These are phyloP conservation scores for Tulasnella sp. DNA, from an alignment of 768 basidiomycete genomes.

Conservation along the genomic window DNA sequence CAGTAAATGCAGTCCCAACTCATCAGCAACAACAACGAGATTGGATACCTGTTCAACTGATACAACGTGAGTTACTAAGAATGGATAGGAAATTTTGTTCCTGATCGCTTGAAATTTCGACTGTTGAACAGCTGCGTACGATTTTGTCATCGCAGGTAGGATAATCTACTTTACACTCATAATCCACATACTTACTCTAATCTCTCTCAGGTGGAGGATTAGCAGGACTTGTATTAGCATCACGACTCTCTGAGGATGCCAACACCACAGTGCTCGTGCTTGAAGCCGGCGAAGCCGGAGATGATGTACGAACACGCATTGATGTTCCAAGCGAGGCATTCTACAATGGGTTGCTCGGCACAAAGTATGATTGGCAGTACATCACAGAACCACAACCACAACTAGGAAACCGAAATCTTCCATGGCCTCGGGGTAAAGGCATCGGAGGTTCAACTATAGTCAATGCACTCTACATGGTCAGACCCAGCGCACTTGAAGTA, in stretches of 20 bases:
- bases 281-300: conserved; percentile 7
- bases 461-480: conserved; percentile 28
- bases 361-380: conserved; percentile 20
- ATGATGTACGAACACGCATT: background rate
- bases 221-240: conserved; percentile 25
- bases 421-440: conserved; percentile 29
- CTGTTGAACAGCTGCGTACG: conserved; percentile 12
- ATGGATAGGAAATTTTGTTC: no score
- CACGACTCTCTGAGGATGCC: conserved; percentile 25
- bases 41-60: no score
- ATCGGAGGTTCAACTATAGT: conserved; percentile 29
- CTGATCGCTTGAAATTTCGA: no score
- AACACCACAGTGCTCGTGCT: conserved; percentile 24
- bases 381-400: conserved; percentile 16
- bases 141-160: conserved; percentile 21
- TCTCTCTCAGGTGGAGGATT: conserved; percentile 29
- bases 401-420: conserved; percentile 14
- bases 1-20: no score
- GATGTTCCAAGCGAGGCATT: conserved; percentile 4
- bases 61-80: no score
- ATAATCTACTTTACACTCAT: no score
- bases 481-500: conserved; percentile 18
- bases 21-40: no score
- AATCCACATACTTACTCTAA: no score
- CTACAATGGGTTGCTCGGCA: conserved; percentile 15